Base-by-base conservation (phyloP, 495 filamentous ascomycete species). In the Podospora sp. region DNA sequence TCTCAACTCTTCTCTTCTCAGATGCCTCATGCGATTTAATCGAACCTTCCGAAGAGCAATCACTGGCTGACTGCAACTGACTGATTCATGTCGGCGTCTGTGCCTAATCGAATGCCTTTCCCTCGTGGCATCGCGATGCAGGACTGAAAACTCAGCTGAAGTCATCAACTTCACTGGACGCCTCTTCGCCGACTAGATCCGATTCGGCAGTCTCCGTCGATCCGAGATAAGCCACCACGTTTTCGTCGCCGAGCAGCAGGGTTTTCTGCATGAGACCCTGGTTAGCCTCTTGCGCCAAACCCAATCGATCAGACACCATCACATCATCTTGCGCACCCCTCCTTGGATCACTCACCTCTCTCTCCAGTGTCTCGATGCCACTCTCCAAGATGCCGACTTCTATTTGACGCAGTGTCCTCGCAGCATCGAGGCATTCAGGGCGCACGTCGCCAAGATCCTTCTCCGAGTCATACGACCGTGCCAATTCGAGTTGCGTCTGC, bases 371-470 rank as follows among this genome's bases (percentile, higher is more conserved):
- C 40, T 81, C 71, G 46, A 85, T 78, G 6, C 81, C 84, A 62
- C 72, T 78, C 68, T 88, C 78, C 60, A 96, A 72, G 52, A 93
- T 71, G 4, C 72, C 75, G 9, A 70, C 76, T 72, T 96, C 92
- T 24, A 90, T 72, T 6, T 77, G 77, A 61, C 88, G 81, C 33
- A 94, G 78, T 52, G 77, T 57, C 16, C 66, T 49, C n/a, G 75
- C 75, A 25, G 72, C 71, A 46, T 79, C 68, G 68, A 75, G 36
- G 80, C 82, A 71, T 77, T 80, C 65, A 64, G 73, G 71, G 76
- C 83, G 67, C 52, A 65, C 63, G 9, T 65, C 63, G 20, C 63
- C 63, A 8, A 25, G 27, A 21, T 57, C 63, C 12, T 60, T 8
- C 22, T n/a, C 46, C 5, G 53, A 6, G 7, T 58, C 51, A 24